Evolutionary conservation across 1,284 basidiomycete species (phyloP).

Genomic region (Trichosporon faecale): DNA sequence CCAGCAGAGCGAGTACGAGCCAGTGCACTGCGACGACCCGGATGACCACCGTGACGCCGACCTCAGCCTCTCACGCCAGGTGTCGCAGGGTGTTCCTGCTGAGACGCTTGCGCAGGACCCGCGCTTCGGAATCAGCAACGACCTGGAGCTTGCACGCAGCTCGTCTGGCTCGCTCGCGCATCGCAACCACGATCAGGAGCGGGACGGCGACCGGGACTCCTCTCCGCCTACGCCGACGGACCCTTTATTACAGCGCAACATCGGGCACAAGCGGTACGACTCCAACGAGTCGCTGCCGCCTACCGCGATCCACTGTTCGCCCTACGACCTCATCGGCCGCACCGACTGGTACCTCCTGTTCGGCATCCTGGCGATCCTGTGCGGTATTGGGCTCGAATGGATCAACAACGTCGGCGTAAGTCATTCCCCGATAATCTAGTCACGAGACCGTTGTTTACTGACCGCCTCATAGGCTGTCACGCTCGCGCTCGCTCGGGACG

Average conservation of each 20-base stretch:
- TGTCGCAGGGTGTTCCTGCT: conserved; percentile 11
- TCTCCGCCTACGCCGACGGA: conserved; percentile 1
- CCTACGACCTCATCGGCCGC: conserved; percentile 39
- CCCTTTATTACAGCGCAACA: conserved; percentile 10
- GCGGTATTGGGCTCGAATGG: conserved; percentile 85
- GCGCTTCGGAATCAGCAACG: background rate
- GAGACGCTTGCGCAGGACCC: background rate
- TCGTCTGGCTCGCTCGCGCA: background rate
- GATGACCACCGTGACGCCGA: conserved; percentile 22
- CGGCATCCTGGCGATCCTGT: conserved; percentile 65
- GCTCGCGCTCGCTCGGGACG: conserved; percentile 72
- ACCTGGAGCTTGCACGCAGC: background rate
- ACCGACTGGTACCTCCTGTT: conserved; percentile 74
- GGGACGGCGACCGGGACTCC: conserved; percentile 5
- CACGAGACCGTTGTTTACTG: background rate
- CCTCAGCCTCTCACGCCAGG: conserved; percentile 18
- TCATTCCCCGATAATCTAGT: background rate
- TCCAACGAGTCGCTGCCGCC: conserved; percentile 32
- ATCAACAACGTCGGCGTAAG: conserved; percentile 82
- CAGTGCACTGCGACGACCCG: conserved; percentile 23
- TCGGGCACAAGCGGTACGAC: conserved; percentile 20
- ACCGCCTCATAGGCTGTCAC: conserved; percentile 67
- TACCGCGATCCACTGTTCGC: conserved; percentile 29
- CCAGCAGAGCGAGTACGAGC: conserved; percentile 26
- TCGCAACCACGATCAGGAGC: conserved; percentile 55